Percentiles rank a stretch among this genome's conserved stretches.
Evolutionary conservation across 2,329 filamentous ascomycete species (phyloP).

Genomic region (Coccinonectria pachysandricola): DNA sequence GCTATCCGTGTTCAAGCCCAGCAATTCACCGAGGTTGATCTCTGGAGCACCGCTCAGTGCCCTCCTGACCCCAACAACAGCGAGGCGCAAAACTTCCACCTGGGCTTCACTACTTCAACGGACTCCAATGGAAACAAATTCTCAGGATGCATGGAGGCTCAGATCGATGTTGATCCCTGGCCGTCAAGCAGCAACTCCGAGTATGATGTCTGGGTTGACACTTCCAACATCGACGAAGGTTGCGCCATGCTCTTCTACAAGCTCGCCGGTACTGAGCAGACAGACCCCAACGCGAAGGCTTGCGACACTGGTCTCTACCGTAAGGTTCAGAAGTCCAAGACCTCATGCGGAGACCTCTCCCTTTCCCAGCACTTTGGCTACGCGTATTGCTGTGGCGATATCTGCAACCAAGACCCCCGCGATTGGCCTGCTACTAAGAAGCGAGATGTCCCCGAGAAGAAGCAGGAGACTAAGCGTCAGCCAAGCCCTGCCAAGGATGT

Average conservation of each 20-base stretch:
- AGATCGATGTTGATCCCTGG: not conserved
- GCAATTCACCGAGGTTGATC: not conserved
- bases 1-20: not conserved
- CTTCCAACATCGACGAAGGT: conserved; percentile 1
- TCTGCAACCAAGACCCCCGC: conserved; percentile 1
- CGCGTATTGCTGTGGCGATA: conserved; percentile 1
- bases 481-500: not conserved
- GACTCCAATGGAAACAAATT: conserved; percentile 1
- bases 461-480: no score
- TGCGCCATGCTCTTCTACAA: conserved; percentile 6
- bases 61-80: conserved; percentile 1
- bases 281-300: conserved; percentile 2
- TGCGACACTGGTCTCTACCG: conserved; percentile 1
- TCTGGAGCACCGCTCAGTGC: not conserved
- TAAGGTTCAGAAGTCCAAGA: conserved; percentile 1
- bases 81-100: not conserved
- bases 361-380: conserved; percentile 1
- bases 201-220: conserved; percentile 2
- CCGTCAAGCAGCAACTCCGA: not conserved
- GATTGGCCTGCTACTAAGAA: not conserved
- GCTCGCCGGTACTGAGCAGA: conserved; percentile 3
- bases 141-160: conserved; percentile 1
- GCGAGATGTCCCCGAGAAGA: not conserved
- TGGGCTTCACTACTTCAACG: not conserved
- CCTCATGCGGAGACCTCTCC: conserved; percentile 1